phyloP scores from a whole-genome alignment of 208 protist species.

The Naegleria lovaniensis region DNA sequence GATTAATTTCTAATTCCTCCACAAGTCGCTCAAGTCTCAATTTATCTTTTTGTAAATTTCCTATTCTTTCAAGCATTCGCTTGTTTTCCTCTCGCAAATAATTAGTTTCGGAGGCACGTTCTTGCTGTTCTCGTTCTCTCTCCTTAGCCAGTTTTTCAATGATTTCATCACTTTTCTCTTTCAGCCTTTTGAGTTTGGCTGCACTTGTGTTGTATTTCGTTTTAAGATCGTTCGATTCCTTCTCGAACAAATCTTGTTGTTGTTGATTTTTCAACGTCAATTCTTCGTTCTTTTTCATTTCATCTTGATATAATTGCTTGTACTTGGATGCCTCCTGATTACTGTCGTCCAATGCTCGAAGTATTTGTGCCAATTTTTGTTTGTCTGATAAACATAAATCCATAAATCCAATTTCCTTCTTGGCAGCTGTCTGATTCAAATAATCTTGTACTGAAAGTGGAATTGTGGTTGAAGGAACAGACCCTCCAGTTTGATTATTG shows the following conservation, averaged over 20 bases:
- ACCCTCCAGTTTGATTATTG: too few relatives aligned
- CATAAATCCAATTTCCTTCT: background rate
- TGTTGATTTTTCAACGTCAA: background rate
- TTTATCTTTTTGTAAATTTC: background rate
- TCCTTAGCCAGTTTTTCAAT: background rate
- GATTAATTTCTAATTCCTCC: background rate
- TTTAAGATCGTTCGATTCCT: background rate
- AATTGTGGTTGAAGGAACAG: too few relatives aligned
- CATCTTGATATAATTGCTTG: background rate
- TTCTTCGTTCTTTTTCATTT: background rate
- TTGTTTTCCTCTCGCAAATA: background rate
- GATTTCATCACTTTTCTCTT: background rate
- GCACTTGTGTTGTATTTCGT: background rate
- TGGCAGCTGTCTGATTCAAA: background rate
- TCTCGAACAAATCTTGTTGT: background rate
- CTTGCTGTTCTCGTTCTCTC: background rate
- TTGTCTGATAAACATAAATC: background rate
- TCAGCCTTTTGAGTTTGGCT: background rate
- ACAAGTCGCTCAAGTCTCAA: background rate
- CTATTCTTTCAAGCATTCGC: background rate
- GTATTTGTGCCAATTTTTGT: background rate
- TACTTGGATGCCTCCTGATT: background rate
- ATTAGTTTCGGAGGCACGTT: background rate
- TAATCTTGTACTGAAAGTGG: background rate
- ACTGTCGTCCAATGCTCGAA: background rate